Evolutionary conservation across 768 basidiomycete genomes (phyloP), one percentile per base, ranked within the genome.

Genomic region (Kwoniella pini): DNA sequence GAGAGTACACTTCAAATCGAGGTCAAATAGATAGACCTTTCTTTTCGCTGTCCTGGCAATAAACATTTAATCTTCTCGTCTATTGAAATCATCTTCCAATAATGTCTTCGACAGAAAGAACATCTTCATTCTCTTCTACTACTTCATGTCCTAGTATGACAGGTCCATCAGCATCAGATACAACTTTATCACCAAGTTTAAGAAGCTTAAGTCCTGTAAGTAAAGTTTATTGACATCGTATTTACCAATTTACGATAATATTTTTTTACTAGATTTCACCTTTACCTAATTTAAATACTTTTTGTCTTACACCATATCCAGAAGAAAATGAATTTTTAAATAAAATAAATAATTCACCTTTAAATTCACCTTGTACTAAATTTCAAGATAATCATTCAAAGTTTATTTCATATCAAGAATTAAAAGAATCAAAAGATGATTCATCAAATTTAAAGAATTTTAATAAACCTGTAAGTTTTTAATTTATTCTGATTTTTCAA

Each of bases 71-170:
- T n/a, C n/a, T n/a, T 43, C 15, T 36, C 33, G 15, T 7, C 33
- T 36, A n/a, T 21, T 13, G 19, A 11, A 24, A 38, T 19, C 19
- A 39, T 38, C 7, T 1, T 17, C 38, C 21, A n/a, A 30, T 6
- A 11, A 55, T 55, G 54, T 55, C n/a, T n/a, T n/a, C n/a, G n/a
- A n/a, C 54, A 30, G 28, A 43, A 30, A 19, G 54, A 45, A 45
- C 54, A 1, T 55, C 42, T n/a, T 55, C 54, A 30, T 55, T 55
- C 30, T 55, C 54, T 11, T 55, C 54, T 1, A 31, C 42, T 4
- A 36, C 43, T 11, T 55, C 54, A 19, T 54, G 53, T 43, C 39
- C 53, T 13, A 54, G 53, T 42, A 54, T 54, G 53, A 42, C 40
- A 1, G 39, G 26, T 7, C 53, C 38, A 17, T 28, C 53, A 0